Evolutionary conservation across 2,329 filamentous ascomycete genomes (phyloP).

Genomic region (Pseudonectria buxi): DNA sequence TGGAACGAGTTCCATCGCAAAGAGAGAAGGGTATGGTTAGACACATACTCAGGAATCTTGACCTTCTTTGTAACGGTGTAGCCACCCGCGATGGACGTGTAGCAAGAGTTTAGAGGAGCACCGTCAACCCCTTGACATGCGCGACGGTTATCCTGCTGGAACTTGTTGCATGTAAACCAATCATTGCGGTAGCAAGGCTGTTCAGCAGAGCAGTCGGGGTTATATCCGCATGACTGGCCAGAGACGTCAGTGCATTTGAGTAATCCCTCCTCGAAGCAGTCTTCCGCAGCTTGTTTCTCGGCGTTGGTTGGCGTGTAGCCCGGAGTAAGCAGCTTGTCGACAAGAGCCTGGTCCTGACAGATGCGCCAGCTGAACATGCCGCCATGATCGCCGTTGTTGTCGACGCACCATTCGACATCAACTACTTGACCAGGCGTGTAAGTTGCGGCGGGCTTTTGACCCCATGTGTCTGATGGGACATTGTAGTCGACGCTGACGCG

Average conservation of each 20-base stretch:
- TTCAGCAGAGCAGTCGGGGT: constrained; percentile 37
- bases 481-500: constrained; percentile 49
- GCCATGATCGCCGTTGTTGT: constrained; percentile 50
- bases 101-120: constrained; percentile 37
- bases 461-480: constrained; percentile 38
- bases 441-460: constrained; percentile 33
- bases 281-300: constrained; percentile 47
- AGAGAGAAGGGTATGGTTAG: constrained; percentile 43
- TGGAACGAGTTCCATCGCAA: constrained; percentile 51
- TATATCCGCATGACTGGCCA: constrained; percentile 43
- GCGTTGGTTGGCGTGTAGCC: constrained; percentile 40
- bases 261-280: constrained; percentile 42
- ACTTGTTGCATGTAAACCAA: constrained; percentile 49
- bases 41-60: constrained; percentile 40
- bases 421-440: constrained; percentile 40
- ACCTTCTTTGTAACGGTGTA: constrained; percentile 48
- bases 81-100: constrained; percentile 45
- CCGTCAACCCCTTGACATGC: constrained; percentile 41
- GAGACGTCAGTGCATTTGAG: constrained; percentile 43
- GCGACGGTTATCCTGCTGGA: constrained; percentile 26
- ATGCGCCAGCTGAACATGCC: constrained; percentile 51
- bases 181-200: constrained; percentile 43
- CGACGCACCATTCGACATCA: constrained; percentile 49
- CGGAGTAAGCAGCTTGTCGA: constrained; percentile 43
- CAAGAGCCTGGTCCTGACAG: constrained; percentile 43